Conservation (phyloP, 148 eudicot genomes). For the Tetragonia tetragonoides region DNA sequence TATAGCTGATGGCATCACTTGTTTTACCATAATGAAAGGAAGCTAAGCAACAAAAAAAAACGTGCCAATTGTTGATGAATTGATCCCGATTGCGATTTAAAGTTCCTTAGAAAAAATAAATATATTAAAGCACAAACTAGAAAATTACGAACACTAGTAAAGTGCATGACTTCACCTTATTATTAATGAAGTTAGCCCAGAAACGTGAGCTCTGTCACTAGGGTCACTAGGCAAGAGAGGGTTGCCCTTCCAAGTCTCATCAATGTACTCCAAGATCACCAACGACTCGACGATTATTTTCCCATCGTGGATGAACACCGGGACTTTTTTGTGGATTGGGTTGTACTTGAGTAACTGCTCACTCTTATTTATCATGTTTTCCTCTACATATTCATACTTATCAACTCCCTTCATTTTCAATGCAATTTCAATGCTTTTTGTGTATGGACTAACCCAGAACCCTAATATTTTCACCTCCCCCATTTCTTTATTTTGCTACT, state of each 20-base stretch:
- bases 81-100: no score
- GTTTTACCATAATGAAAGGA: no score
- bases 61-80: no score
- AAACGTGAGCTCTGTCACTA: constrained; percentile 25
- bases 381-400: constrained; percentile 24
- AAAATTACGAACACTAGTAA: no score
- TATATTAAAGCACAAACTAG: no score
- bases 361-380: constrained; percentile 24
- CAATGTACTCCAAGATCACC: constrained; percentile 28
- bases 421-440: constrained; percentile 23
- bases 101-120: no score
- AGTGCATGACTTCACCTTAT: constrained; percentile 26
- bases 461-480: constrained; percentile 23
- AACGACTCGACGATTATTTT: constrained; percentile 19
- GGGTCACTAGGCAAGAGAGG: constrained; percentile 27
- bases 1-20: no score
- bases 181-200: constrained; percentile 27
- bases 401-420: constrained; percentile 22
- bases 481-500: no score
- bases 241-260: constrained; percentile 24
- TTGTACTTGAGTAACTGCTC: constrained; percentile 21
- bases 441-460: constrained; percentile 17
- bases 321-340: constrained; percentile 24
- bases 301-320: constrained; percentile 26
- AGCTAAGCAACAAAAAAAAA: no score